Conservation (phyloP, 1,139 yeast species). For the Zygosaccharomyces sapae region DNA sequence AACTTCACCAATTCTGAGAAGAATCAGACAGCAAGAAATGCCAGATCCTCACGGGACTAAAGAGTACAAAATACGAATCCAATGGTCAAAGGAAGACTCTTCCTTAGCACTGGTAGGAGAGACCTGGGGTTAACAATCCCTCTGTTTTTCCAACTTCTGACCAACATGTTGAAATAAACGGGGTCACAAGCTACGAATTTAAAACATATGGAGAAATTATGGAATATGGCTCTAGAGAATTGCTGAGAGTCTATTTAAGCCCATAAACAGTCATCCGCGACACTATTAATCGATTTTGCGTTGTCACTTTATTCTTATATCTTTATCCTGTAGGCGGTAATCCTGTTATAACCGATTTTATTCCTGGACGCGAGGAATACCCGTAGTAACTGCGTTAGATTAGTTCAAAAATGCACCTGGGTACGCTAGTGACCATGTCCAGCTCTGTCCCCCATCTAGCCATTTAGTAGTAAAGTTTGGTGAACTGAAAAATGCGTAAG, state of each 20-base stretch:
- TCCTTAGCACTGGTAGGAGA: not conserved
- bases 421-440: slow-evolving; percentile 85
- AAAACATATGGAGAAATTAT: too few species aligned
- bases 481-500: slow-evolving; percentile 66
- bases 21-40: not conserved
- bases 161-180: not conserved
- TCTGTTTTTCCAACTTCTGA: not conserved
- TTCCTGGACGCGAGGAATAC: too few species aligned
- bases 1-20: not conserved
- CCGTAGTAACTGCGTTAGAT: not conserved
- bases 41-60: not conserved
- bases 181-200: not conserved
- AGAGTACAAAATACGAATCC: not conserved
- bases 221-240: too few species aligned
- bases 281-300: too few species aligned
- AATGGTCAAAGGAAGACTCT: not conserved
- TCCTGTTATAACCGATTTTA: too few species aligned
- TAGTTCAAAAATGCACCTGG: slow-evolving; percentile 44
- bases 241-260: too few species aligned
- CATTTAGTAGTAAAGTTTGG: slow-evolving; percentile 46
- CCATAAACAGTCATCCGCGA: too few species aligned
- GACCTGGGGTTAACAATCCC: not conserved
- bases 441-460: slow-evolving; percentile 84
- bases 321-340: too few species aligned
- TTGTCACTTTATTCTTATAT: too few species aligned